Base-by-base conservation (phyloP, 805 yeast genomes). In the Kazachstania kunashirensis region DNA sequence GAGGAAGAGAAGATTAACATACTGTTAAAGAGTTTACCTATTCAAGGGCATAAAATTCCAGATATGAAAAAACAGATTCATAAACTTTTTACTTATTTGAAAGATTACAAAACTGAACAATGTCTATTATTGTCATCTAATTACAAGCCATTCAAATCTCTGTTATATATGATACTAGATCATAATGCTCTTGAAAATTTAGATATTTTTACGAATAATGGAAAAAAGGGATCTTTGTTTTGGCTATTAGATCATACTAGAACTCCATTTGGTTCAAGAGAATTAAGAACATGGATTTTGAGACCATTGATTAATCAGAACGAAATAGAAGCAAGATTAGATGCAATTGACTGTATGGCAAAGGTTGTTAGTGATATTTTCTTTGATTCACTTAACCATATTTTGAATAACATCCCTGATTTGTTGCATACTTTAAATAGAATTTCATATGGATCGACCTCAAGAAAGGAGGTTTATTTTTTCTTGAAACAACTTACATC, bases 241-340 rank as follows among this genome's bases (percentile, higher is more conserved):
- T 84, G 94, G 86, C 63, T 84, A 2, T 47, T 92, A 41, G 82
- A 89, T 53, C 86, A 81, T 45, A 84, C 97, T 0, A 61, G 74
- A 24, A 84, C 97, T 0, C 66, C 70, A 20, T 80, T 79, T 56
- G 98, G 98, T 0, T 70, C 66, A 31, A 59, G 95, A 37, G 48
- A 74, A 40, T 55, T 92, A 11, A 65, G 68, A 20, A 63, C 70
- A 26, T 92, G 98, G 98, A 60, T 88, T 0, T 66, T 75, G 1
- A 65, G 69, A 41, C 98, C 98, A 1, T 64, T 88, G 16, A 58
- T 73, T 0, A 67, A 75, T 29, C 61, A 66, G 21, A 65, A 60
- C 1, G 60, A 61, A 7, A 80, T 92, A 2, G 67, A 70, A 38
- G 65, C 67, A n/a, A 67, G 98, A 18, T 60, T 71, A 0, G 71